Evolutionary conservation across 306 rosid species (phyloP), one percentile per base, ranked within the genome.

Genomic region (Canavalia ensiformis): DNA sequence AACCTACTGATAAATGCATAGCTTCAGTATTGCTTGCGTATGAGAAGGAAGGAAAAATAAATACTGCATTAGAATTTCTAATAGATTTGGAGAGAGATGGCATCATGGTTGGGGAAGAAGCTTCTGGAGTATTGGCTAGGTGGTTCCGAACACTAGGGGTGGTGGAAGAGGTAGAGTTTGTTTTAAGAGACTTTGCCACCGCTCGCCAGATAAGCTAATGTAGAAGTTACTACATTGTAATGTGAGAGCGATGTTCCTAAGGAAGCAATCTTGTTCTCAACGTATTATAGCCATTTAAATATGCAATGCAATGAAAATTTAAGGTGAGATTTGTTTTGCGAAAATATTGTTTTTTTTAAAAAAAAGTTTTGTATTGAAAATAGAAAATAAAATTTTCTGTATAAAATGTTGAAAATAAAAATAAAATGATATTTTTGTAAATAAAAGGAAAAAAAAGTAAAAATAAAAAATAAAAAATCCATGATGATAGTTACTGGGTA

Each of bases 71-170:
- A 44, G 86, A 85, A 33, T 94, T 90, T 85, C 83, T 95, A n/a
- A 83, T 87, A 35, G 87, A 83, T 4, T 88, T 95, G 88, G 99
- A 93, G 82, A 90, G 74, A 76, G 89, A 86, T 81, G 90, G 88
- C 11, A 74, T 89, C 42, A 29, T 91, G 83, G 81, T 95, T 68
- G 92, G 90, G 59, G 84, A 88, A 90, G 97, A 95, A 79, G 90
- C 93, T 77, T 92, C 99, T 11, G 89, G 73, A 83, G 80, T 82
- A 54, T 75, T 95, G 45, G 93, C 93, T 2, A 82, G 80, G 30
- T 93, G 99, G 99, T 93, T 95, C 68, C 68, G 85, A 68, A 91
- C 85, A 83, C 88, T 91, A 2, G 97, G 99, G 68, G 95, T 93
- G 68, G 91, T 95, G 62, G 89, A 93, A 86, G 95, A 91, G 85